Conservation (phyloP, 495 filamentous ascomycete species). For the Penicillium coprophilum region DNA sequence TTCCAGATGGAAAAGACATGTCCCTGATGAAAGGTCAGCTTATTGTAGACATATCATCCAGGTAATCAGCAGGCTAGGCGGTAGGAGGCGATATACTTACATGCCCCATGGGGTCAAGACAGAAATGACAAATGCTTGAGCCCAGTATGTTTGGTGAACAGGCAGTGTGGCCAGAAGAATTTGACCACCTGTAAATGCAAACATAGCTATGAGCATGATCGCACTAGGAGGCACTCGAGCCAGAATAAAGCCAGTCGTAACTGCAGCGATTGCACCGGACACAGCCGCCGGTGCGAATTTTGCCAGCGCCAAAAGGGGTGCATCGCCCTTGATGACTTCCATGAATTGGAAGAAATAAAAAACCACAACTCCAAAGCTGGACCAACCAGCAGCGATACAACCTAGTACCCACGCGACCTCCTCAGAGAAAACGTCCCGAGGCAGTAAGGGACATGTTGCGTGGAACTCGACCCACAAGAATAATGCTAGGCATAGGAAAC, state of each 20-base stretch:
- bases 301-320: slow-evolving; percentile 50
- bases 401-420: slow-evolving; percentile 55
- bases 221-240: slow-evolving; percentile 39
- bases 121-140: slow-evolving; percentile 44
- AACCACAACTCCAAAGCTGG: slow-evolving; percentile 59
- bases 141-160: slow-evolving; percentile 41
- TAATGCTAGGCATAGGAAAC: slow-evolving; percentile 45
- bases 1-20: slow-evolving; percentile 41
- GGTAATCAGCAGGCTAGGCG: too few relatives aligned
- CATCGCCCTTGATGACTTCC: slow-evolving; percentile 44
- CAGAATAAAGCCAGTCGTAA: slow-evolving; percentile 49
- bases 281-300: slow-evolving; percentile 45
- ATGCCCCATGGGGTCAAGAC: slow-evolving; percentile 55
- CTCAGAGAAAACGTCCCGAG: slow-evolving; percentile 46
- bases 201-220: slow-evolving; percentile 52
- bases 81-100: slow-evolving; percentile 34
- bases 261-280: slow-evolving; percentile 49
- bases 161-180: slow-evolving; percentile 28
- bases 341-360: slow-evolving; percentile 60
- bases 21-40: slow-evolving; percentile 27
- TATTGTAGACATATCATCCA: not conserved
- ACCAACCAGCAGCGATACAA: slow-evolving; percentile 58
- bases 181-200: slow-evolving; percentile 43
- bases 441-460: slow-evolving; percentile 54
- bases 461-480: slow-evolving; percentile 54